Evolutionary conservation across 202 grass and related monocot genomes (phyloP).

Genomic region (Panicum virgatum): DNA sequence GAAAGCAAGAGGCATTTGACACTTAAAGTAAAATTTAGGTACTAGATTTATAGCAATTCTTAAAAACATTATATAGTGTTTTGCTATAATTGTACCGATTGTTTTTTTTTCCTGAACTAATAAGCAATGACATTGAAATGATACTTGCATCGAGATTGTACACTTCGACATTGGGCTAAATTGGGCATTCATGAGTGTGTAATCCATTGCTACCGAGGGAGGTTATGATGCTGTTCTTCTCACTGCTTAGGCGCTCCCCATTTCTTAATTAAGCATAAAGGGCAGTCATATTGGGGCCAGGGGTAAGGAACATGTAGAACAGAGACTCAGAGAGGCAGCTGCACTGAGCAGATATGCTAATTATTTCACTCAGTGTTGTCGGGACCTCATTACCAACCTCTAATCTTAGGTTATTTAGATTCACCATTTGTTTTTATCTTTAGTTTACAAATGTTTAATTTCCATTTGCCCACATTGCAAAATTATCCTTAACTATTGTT

Average conservation of each 20-base stretch:
- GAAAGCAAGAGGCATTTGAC: background rate
- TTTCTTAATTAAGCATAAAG: background rate
- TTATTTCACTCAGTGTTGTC: background rate
- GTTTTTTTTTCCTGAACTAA: background rate
- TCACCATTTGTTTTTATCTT: background rate
- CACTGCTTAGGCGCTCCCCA: background rate
- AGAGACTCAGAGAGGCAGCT: background rate
- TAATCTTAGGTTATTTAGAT: background rate
- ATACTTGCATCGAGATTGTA: background rate
- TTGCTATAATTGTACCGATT: background rate
- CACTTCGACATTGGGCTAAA: background rate
- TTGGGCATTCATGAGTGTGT: background rate
- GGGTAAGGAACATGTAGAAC: background rate
- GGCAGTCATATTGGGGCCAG: background rate
- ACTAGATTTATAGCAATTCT: background rate
- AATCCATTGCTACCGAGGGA: background rate
- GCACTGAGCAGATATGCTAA: background rate
- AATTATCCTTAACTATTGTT: background rate
- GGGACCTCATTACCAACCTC: background rate
- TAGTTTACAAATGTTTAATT: background rate
- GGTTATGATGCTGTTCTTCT: background rate
- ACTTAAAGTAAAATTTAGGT: background rate
- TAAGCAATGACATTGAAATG: background rate
- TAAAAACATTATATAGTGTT: background rate
- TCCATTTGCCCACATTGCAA: background rate